Conservation (phyloP, 768 basidiomycete genomes). For the Russula earlei region DNA sequence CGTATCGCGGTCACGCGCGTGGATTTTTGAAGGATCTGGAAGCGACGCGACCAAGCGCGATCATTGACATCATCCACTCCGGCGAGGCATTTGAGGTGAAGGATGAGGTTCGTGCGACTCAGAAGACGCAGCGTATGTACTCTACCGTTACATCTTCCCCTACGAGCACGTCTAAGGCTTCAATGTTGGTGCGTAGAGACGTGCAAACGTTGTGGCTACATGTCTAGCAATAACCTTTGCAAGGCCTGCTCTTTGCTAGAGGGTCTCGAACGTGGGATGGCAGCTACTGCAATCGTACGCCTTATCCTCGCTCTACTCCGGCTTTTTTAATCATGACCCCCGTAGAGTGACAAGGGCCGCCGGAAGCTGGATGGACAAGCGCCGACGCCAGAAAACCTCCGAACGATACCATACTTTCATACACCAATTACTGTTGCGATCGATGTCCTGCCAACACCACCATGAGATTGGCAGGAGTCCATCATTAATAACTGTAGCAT, state of each 20-base stretch:
- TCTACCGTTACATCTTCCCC: not conserved
- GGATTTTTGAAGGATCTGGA: slow-evolving; percentile 93
- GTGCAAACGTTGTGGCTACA: slow-evolving; percentile 88
- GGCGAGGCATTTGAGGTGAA: slow-evolving; percentile 86
- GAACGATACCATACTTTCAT: slow-evolving; percentile 70
- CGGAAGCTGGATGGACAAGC: slow-evolving; percentile 53
- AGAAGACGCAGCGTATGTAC: slow-evolving; percentile 74
- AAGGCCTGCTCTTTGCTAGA: slow-evolving; percentile 89
- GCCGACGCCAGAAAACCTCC: slow-evolving; percentile 53
- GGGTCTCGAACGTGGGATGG: slow-evolving; percentile 78
- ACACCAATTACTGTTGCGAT: slow-evolving; percentile 26
- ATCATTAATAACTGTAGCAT: not conserved
- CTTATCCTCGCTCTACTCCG: not conserved
- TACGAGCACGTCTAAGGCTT: not conserved
- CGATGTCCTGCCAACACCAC: not conserved
- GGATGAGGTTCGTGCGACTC: slow-evolving; percentile 74
- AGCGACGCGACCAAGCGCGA: slow-evolving; percentile 85
- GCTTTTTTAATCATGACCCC: not conserved
- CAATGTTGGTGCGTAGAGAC: slow-evolving; percentile 44
- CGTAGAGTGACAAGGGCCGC: slow-evolving; percentile 56
- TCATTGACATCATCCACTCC: slow-evolving; percentile 96
- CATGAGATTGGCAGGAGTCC: not conserved
- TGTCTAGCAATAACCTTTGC: slow-evolving; percentile 94
- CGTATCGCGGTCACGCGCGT: slow-evolving; percentile 94
- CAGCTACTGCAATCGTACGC: slow-evolving; percentile 38